These are phyloP conservation scores for Camillea tinctor DNA, from an alignment of 2,329 filamentous ascomycete species.

Conservation along the genomic window DNA sequence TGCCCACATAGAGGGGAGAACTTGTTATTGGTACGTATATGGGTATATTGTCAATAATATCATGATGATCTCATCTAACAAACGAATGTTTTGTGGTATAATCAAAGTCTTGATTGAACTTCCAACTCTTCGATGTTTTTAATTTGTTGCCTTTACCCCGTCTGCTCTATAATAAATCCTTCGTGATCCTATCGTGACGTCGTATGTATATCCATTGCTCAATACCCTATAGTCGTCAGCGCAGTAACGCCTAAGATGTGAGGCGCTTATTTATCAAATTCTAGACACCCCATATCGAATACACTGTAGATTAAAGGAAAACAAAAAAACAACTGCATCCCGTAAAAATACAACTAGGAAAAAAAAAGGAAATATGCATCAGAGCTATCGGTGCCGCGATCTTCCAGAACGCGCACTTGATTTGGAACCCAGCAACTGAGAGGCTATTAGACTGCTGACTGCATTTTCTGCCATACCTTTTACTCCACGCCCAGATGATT, in stretches of 20 bases:
- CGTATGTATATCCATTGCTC: background rate
- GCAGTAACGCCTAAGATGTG: background rate
- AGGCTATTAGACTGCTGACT: constrained; percentile 29
- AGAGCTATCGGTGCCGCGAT: constrained; percentile 10
- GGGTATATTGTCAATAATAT: too few species aligned
- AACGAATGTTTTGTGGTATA: background rate
- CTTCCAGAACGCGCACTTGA: constrained; percentile 15
- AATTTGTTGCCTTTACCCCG: background rate
- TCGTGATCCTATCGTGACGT: background rate
- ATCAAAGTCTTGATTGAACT: background rate
- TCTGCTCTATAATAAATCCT: background rate
- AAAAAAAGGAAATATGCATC: background rate
- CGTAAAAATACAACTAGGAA: background rate
- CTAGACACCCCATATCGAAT: background rate
- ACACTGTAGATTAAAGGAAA: too few species aligned
- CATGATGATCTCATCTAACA: background rate
- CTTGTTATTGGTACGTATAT: too few species aligned
- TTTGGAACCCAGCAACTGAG: constrained; percentile 31
- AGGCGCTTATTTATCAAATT: background rate
- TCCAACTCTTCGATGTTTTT: background rate
- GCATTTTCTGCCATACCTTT: constrained; percentile 33
- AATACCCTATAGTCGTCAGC: background rate
- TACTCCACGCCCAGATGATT: constrained; percentile 21
- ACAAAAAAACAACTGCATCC: too few species aligned
- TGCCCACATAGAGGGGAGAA: too few species aligned